Evolutionary conservation across 352 stramenopile species (phyloP), one percentile per base, ranked within the genome.

Genomic region (Phytophthora quininea): DNA sequence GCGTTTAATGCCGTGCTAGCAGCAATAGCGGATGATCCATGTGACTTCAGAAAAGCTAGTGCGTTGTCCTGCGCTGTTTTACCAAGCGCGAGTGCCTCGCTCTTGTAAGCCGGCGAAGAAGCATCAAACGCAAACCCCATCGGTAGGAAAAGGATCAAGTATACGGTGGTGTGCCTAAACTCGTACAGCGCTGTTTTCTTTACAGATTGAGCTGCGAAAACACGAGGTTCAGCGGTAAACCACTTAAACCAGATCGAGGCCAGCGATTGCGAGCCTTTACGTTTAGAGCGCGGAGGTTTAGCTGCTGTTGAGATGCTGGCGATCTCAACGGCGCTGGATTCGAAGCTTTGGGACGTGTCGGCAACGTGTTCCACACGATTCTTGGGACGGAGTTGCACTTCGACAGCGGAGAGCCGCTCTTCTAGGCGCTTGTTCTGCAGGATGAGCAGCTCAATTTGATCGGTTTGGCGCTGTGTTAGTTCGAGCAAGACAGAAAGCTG

Each of bases 141-240:
- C 5, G 48, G 48, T 58, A 64, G 53, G 58, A 56, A 56, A 2
- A 64, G 3, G 37, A 64, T 64, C 48, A 64, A 46, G 58, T 24
- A 64, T 32, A 35, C 58, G 12, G 42, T 37, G 8, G 38, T n/a
- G 37, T 64, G 27, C 52, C 58, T 57, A 31, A 58, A 58, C 38
- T 58, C 37, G 48, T 58, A 58, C 3, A 58, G 58, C 7, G 35
- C 37, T 52, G 48, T 64, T 29, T 57, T 57, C n/a, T n/a, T n/a
- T n/a, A 53, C 58, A 52, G 58, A 58, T 57, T 11, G 27, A 4
- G 33, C 48, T 2, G 40, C 58, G 19, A 47, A 64, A 1, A 58
- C 37, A 32, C 58, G 58, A 3, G 48, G 58, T 8, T 58, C 37
- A 8, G 47, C 48, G 2, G 58, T 58, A 42, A 64, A 58, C 48